Conservation (phyloP, 805 yeast genomes). For the Komagataella pseudopastoris region DNA sequence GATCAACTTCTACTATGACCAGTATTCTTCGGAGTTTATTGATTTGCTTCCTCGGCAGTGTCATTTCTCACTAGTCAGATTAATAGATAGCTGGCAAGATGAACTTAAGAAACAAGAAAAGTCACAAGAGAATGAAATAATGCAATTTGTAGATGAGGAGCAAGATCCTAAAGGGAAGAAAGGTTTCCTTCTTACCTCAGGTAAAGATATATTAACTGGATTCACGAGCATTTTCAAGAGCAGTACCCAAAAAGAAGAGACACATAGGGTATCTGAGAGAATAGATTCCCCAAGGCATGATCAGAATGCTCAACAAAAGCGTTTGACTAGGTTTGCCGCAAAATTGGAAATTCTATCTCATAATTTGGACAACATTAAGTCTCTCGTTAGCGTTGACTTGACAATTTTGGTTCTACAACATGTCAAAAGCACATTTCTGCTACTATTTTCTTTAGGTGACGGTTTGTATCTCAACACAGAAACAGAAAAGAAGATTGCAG, state of each 20-base stretch:
- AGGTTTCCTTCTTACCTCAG: slow-evolving; percentile 20
- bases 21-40: slow-evolving; percentile 18
- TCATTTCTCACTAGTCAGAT: slow-evolving; percentile 12
- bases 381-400: slow-evolving; percentile 69
- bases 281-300: slow-evolving; percentile 10
- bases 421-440: slow-evolving; percentile 49
- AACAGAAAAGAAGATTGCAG: slow-evolving; percentile 18
- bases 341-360: slow-evolving; percentile 64
- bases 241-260: slow-evolving; percentile 7
- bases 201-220: slow-evolving; percentile 40
- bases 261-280: slow-evolving; percentile 14
- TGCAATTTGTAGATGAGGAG: slow-evolving; percentile 12
- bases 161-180: slow-evolving; percentile 7
- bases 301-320: slow-evolving; percentile 10
- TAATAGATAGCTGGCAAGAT: slow-evolving; percentile 26
- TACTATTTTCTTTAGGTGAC: slow-evolving; percentile 24
- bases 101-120: slow-evolving; percentile 21
- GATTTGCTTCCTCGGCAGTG: slow-evolving; percentile 19
- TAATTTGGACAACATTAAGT: slow-evolving; percentile 63
- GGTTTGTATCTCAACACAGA: slow-evolving; percentile 23
- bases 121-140: slow-evolving; percentile 23
- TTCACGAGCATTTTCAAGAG: slow-evolving; percentile 48
- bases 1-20: slow-evolving; percentile 21
- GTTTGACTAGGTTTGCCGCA: slow-evolving; percentile 61
- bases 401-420: slow-evolving; percentile 57